Conservation (phyloP, 73 alveolate species). For the Paramecium pentaurelia region DNA sequence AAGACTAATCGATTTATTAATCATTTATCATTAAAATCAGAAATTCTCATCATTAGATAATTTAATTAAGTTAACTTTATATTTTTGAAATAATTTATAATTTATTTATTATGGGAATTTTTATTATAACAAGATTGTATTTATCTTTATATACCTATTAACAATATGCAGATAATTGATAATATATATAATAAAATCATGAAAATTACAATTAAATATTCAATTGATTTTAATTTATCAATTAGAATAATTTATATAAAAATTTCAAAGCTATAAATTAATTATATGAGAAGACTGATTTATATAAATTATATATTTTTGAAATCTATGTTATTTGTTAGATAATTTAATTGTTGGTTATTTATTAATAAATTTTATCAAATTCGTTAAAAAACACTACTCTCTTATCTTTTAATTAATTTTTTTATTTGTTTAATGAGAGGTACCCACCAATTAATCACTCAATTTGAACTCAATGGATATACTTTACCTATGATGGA, state of each 20-base stretch:
- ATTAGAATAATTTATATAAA: not conserved
- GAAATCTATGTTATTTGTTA: not conserved
- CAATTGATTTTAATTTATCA: not conserved
- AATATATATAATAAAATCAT: not conserved
- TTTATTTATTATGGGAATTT: slow-evolving; percentile 15
- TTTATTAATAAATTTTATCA: slow-evolving; percentile 1
- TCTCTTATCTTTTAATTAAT: slow-evolving; percentile 1
- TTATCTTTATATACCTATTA: not conserved
- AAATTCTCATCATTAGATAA: not conserved
- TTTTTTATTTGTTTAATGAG: slow-evolving; percentile 24
- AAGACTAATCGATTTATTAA: slow-evolving; percentile 19
- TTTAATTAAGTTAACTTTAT: not conserved
- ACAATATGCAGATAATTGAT: not conserved
- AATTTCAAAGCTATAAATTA: not conserved
- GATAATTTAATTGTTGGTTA: not conserved
- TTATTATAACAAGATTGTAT: not conserved
- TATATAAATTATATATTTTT: not conserved
- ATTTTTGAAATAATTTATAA: not conserved
- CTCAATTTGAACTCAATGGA: not conserved
- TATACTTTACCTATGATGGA: not conserved
- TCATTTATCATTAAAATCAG: not conserved
- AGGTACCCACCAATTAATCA: slow-evolving; percentile 23
- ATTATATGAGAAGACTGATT: not conserved
- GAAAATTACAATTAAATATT: not conserved
- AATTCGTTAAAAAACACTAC: slow-evolving; percentile 21